Evolutionary conservation across 768 basidiomycete genomes (phyloP).

Genomic region (Paxillus involutus): DNA sequence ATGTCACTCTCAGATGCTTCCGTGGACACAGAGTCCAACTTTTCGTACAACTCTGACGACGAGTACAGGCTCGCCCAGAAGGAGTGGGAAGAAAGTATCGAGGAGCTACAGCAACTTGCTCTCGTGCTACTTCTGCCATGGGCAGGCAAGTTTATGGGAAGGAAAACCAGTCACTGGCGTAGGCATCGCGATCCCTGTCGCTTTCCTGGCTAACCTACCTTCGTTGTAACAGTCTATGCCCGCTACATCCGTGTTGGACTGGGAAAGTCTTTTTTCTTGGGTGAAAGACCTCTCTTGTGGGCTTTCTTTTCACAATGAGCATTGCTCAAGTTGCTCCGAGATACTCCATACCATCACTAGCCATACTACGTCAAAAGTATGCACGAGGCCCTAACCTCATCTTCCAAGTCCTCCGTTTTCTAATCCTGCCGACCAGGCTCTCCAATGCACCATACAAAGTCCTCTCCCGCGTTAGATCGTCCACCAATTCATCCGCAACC

Average conservation of each 20-base stretch:
- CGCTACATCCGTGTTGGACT: constrained; percentile 69
- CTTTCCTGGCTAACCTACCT: constrained; percentile 9
- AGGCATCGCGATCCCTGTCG: constrained; percentile 29
- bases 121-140: constrained; percentile 81
- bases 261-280: constrained; percentile 64
- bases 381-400: constrained; percentile 25
- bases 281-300: constrained; percentile 20
- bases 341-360: constrained; percentile 1
- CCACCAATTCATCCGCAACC: constrained; percentile 57
- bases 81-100: constrained; percentile 91
- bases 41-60: constrained; percentile 61
- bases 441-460: constrained; percentile 44
- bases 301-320: constrained; percentile 19
- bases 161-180: constrained; percentile 88
- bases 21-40: constrained; percentile 49
- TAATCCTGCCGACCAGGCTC: constrained; percentile 51
- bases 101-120: constrained; percentile 80
- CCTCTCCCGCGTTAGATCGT: constrained; percentile 56
- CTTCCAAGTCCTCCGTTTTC: constrained; percentile 36
- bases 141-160: constrained; percentile 85
- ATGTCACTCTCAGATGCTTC: constrained; percentile 68
- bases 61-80: constrained; percentile 77
- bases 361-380: constrained; percentile 23
- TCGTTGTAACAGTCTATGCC: constrained; percentile 52
- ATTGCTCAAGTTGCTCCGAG: neutral